Conservation (phyloP, 2,329 filamentous ascomycete genomes). For the Orbilia blumenaviensis region DNA sequence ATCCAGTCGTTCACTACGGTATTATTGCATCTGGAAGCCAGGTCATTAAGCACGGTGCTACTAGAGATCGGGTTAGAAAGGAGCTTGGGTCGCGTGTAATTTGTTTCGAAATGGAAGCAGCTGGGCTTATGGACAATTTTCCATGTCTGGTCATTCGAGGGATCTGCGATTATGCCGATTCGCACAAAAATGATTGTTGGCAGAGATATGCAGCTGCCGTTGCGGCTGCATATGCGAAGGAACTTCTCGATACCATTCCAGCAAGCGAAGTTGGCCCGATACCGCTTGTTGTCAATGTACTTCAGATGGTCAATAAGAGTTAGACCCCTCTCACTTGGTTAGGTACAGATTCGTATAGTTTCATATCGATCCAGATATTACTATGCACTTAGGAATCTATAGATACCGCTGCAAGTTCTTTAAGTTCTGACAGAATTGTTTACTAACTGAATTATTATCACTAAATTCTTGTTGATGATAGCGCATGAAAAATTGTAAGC, state of each 20-base stretch:
- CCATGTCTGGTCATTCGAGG: conserved; percentile 34
- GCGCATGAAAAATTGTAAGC: too few species aligned
- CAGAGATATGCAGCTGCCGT: conserved; percentile 52
- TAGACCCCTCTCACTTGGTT: background rate
- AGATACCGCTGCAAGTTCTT: too few species aligned
- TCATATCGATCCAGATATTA: too few species aligned
- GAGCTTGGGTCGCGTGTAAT: background rate
- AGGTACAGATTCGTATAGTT: too few species aligned
- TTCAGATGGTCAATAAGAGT: background rate
- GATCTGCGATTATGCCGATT: conserved; percentile 56
- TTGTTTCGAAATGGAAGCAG: conserved; percentile 55
- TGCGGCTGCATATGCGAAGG: background rate
- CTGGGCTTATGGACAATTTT: conserved; percentile 30
- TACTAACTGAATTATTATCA: too few species aligned
- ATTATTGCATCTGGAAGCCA: conserved; percentile 21
- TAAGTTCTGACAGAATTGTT: too few species aligned
- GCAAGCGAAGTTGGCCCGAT: background rate
- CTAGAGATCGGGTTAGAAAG: background rate
- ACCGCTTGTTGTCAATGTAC: background rate
- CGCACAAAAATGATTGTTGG: conserved; percentile 57
- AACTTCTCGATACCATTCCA: conserved; percentile 3
- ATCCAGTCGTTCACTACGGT: conserved; percentile 22
- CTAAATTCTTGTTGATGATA: too few species aligned
- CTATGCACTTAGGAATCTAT: too few species aligned
- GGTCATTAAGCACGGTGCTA: conserved; percentile 15